Base-by-base conservation (phyloP, 2,329 filamentous ascomycete species). In the Colletotrichum sp. region DNA sequence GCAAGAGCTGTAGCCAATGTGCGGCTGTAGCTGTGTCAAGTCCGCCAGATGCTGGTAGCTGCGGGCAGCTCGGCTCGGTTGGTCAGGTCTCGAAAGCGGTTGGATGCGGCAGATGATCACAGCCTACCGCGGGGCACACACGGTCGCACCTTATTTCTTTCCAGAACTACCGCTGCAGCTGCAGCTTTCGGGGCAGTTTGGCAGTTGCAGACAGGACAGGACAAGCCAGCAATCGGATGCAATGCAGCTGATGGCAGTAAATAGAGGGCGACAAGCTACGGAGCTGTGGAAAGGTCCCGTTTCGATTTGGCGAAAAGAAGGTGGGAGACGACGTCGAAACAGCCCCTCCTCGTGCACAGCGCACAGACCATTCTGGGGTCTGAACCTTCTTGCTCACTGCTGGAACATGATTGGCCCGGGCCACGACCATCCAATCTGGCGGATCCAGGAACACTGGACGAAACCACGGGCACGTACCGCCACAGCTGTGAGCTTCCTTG, bases 301-400 rank as follows among this genome's bases (percentile, higher is more conserved):
- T 57, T 54, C 64, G 55, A 33, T 72, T 64, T 27, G 34, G 58
- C 47, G 33, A 62, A 69, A 61, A 69, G 66, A 69, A 72, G 69
- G 66, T 63, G 58, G 47, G 58, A 69, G 58, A 57, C 43, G 70
- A 69, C 29, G 66, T 73, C 71, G 54, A 73, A 73, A 73, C 71
- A 70, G 24, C 62, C 68, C 72, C 70, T 73, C 70, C 54, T 38
- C 29, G n/a, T 63, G 24, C 55, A 29, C 27, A 18, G 43, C 34
- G 72, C 72, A 74, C 72, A 67, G 72, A 59, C 47, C 62, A 62
- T 57, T 38, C 7, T 58, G 72, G 72, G 72, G 57, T 58, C 55
- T 31, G 51, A 63, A 63, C 61, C 72, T 67, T 72, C 27, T 63
- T 63, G 38, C 18, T 4, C 13, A 24, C 13, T 4, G 5, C 24